Evolutionary conservation across 2,329 filamentous ascomycete genomes (phyloP).

Genomic region (Cladosporium halotolerans): DNA sequence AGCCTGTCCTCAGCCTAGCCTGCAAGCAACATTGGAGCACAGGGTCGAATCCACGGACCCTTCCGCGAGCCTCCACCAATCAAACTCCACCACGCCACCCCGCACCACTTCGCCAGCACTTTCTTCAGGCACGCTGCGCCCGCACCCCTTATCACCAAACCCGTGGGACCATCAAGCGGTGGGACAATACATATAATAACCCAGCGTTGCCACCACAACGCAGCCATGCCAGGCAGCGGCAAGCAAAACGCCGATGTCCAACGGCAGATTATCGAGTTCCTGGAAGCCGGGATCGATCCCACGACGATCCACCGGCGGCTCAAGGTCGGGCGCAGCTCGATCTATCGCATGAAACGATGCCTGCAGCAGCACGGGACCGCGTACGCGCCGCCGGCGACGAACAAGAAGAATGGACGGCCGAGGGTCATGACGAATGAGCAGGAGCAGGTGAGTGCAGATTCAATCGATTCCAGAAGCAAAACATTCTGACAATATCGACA

Average conservation of each 20-base stretch:
- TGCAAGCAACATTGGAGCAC: no score
- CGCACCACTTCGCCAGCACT: neutral
- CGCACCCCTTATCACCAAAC: neutral
- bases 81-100: no score
- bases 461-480: neutral
- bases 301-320: constrained; percentile 29
- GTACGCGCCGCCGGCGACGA: constrained; percentile 28
- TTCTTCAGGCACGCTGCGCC: neutral
- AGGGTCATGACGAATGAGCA: constrained; percentile 29
- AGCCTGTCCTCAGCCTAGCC: no score
- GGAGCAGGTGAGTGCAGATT: constrained; percentile 23
- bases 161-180: constrained; percentile 6
- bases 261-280: constrained; percentile 28
- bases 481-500: neutral
- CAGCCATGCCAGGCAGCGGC: constrained; percentile 25
- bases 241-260: constrained; percentile 27
- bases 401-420: constrained; percentile 31
- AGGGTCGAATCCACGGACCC: no score
- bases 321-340: constrained; percentile 27
- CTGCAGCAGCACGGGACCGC: constrained; percentile 29
- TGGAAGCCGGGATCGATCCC: constrained; percentile 30
- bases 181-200: neutral
- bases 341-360: constrained; percentile 32
- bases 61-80: no score
- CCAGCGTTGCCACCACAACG: no score